These are phyloP conservation scores for Vanrija sp. DNA, from an alignment of 1,284 basidiomycete species.

Conservation along the genomic window DNA sequence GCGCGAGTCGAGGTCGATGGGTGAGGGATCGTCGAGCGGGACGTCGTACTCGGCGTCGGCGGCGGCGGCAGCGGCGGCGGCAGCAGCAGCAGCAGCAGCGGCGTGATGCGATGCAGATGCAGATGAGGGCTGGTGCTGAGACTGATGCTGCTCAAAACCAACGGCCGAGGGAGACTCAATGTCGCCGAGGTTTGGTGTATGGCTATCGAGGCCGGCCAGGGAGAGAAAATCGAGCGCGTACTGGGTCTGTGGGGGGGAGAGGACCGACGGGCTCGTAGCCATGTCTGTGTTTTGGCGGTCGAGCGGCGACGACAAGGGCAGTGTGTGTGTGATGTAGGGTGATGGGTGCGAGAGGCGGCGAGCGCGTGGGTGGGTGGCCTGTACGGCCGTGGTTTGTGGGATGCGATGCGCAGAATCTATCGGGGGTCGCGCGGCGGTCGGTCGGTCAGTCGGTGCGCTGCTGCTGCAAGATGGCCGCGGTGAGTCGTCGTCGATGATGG, in stretches of 20 bases:
- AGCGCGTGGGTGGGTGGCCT: too few relatives aligned
- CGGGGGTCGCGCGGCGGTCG: too few relatives aligned
- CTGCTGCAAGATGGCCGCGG: too few relatives aligned
- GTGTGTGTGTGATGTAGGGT: too few relatives aligned
- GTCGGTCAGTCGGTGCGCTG: too few relatives aligned
- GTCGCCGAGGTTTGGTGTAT: conserved; percentile 2
- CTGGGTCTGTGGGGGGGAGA: not conserved
- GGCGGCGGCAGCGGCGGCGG: not conserved
- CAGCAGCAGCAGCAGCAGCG: not conserved
- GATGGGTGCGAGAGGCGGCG: too few relatives aligned
- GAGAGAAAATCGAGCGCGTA: conserved; percentile 19
- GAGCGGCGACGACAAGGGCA: too few relatives aligned
- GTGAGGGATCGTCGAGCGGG: conserved; percentile 19
- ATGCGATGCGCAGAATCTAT: too few relatives aligned
- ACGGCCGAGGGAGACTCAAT: not conserved
- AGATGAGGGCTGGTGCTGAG: not conserved
- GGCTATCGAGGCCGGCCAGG: conserved; percentile 15
- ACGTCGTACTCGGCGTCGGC: conserved; percentile 1
- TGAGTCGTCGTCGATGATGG: too few relatives aligned
- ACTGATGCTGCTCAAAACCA: not conserved
- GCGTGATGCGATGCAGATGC: not conserved
- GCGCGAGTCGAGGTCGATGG: conserved; percentile 15
- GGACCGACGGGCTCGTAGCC: not conserved
- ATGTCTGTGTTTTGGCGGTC: not conserved
- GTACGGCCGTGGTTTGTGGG: too few relatives aligned